A percentile compares a stretch with the other conserved stretches of the same genome.
Evolutionary conservation across 1,139 yeast species (phyloP).

Genomic region (Wickerhamiella pararugosa): DNA sequence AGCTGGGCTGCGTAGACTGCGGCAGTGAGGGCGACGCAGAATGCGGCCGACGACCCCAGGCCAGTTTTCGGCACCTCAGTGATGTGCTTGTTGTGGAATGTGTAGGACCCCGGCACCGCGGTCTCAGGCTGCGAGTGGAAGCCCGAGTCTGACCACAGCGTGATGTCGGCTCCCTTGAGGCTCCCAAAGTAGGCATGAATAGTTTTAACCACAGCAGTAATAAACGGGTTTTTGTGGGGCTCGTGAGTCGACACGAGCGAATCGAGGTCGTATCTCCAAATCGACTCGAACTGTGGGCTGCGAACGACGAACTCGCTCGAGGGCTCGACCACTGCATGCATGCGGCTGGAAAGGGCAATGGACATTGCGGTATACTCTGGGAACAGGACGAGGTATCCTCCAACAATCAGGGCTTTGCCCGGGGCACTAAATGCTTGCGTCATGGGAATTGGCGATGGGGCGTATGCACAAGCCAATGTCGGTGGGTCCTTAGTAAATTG

Average conservation of each 20-base stretch:
- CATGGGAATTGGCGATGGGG: neutral
- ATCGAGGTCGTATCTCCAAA: slow-evolving; percentile 29
- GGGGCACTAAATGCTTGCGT: slow-evolving; percentile 60
- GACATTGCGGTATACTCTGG: slow-evolving; percentile 65
- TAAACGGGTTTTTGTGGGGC: slow-evolving; percentile 47
- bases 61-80: slow-evolving; percentile 83
- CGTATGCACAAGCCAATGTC: neutral
- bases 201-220: slow-evolving; percentile 44
- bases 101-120: slow-evolving; percentile 31
- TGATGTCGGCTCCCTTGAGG: slow-evolving; percentile 30
- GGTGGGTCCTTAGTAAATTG: neutral
- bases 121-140: slow-evolving; percentile 66
- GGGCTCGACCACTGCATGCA: slow-evolving; percentile 52
- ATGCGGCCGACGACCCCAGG: slow-evolving; percentile 88
- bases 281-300: slow-evolving; percentile 86
- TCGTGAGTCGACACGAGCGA: neutral
- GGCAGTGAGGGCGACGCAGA: slow-evolving; percentile 67
- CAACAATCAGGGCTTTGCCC: slow-evolving; percentile 86
- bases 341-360: slow-evolving; percentile 76
- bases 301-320: slow-evolving; percentile 28
- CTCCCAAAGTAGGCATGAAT: slow-evolving; percentile 37
- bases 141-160: slow-evolving; percentile 72
- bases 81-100: slow-evolving; percentile 45
- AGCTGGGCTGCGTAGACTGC: slow-evolving; percentile 33
- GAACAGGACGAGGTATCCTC: slow-evolving; percentile 83